phyloP scores from a whole-genome alignment of 768 basidiomycete species.

The Auricularia heimuer region DNA sequence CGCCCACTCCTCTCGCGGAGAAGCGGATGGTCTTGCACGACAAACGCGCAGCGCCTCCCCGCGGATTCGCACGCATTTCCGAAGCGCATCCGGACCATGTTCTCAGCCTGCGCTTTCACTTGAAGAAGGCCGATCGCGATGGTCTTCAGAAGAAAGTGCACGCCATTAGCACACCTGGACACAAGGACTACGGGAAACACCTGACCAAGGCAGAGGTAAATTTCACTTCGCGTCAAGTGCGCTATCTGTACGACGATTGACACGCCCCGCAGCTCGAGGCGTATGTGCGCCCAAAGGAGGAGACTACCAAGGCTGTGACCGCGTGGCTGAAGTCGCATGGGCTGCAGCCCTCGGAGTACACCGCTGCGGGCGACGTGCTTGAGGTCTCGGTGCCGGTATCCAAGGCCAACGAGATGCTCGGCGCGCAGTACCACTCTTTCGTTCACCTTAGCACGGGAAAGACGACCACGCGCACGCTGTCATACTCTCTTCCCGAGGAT shows the following conservation, averaged over 20 bases:
- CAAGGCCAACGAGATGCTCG: background rate
- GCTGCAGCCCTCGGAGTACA: background rate
- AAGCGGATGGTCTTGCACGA: background rate
- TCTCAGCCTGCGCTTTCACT: background rate
- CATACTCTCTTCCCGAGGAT: constrained; percentile 47
- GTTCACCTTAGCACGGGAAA: constrained; percentile 37
- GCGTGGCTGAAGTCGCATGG: background rate
- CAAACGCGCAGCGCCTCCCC: background rate
- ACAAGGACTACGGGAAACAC: background rate
- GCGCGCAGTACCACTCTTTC: constrained; percentile 47
- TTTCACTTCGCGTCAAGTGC: background rate
- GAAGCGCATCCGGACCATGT: background rate
- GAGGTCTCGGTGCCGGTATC: background rate
- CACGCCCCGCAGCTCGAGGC: background rate
- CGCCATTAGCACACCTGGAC: background rate
- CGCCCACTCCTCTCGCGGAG: background rate
- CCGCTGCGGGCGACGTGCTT: background rate
- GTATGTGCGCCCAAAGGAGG: background rate
- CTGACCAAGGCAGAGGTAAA: constrained; percentile 1
- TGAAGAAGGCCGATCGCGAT: background rate
- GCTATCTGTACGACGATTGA: background rate
- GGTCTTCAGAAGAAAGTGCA: background rate
- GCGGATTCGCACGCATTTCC: background rate
- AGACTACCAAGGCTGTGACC: background rate
- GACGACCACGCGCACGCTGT: constrained; percentile 43